Conservation (phyloP, 192 early-diverging fungal genomes). For the Entomortierella parvispora region DNA sequence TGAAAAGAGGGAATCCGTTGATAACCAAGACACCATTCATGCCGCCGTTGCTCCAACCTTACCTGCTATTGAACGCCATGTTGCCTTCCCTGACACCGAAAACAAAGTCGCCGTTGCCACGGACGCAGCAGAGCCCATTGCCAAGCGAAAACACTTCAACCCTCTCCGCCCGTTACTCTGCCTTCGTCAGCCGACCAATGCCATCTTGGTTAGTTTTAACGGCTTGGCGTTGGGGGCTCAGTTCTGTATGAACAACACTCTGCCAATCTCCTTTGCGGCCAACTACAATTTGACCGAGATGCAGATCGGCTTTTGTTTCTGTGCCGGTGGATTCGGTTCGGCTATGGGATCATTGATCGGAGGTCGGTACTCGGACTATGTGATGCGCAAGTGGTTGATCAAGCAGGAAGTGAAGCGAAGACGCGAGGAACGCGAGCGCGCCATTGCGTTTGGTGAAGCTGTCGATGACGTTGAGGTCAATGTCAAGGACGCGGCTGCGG, state of each 20-base stretch:
- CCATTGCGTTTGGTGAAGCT: conserved; percentile 5
- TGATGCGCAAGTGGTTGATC: conserved; percentile 45
- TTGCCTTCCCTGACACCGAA: conserved; percentile 17
- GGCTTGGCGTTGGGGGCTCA: conserved; percentile 42
- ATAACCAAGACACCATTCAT: not conserved
- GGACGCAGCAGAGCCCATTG: not conserved
- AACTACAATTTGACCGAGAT: conserved; percentile 48
- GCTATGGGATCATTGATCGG: conserved; percentile 49
- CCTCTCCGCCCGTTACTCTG: conserved; percentile 40
- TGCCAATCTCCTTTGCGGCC: conserved; percentile 41
- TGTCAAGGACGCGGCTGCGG: conserved; percentile 7
- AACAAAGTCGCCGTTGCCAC: not conserved
- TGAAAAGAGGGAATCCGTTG: not conserved
- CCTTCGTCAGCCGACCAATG: conserved; percentile 35
- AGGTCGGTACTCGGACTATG: conserved; percentile 53
- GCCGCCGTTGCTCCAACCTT: not conserved
- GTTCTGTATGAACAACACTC: conserved; percentile 52
- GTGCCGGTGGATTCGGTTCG: conserved; percentile 54
- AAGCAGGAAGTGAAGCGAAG: conserved; percentile 29
- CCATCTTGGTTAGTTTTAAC: conserved; percentile 45
- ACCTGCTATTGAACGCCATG: conserved; percentile 24
- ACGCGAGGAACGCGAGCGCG: conserved; percentile 18
- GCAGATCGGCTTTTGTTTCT: conserved; percentile 55
- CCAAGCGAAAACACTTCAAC: conserved; percentile 41
- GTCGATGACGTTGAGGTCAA: not conserved